These are phyloP conservation scores for Cercophora newfieldiana DNA, from an alignment of 495 filamentous ascomycete species.

Conservation along the genomic window DNA sequence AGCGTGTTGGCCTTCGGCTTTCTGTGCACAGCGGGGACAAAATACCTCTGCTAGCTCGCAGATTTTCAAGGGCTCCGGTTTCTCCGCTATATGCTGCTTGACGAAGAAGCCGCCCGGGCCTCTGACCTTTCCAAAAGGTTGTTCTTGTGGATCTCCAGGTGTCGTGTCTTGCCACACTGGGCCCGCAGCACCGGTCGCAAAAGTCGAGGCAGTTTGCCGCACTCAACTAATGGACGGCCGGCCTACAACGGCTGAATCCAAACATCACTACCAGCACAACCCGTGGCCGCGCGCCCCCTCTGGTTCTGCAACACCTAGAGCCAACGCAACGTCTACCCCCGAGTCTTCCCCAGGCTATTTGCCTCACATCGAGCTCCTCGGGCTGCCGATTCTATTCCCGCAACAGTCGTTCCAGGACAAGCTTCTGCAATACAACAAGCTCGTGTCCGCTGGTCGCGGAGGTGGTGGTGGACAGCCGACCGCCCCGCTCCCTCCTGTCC, in stretches of 20 bases:
- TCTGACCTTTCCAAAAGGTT: conserved; percentile 13
- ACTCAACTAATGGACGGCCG: conserved; percentile 52
- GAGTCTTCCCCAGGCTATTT: conserved; percentile 34
- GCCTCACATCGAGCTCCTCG: conserved; percentile 43
- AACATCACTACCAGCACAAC: conserved; percentile 49
- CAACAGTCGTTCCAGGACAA: conserved; percentile 55
- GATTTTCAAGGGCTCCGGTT: neutral
- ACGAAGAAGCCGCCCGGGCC: conserved; percentile 13
- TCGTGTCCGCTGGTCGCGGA: conserved; percentile 51
- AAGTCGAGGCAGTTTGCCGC: conserved; percentile 23
- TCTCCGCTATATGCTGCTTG: conserved; percentile 4
- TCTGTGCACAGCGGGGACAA: neutral
- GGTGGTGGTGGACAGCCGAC: conserved; percentile 45
- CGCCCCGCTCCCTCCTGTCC: conserved; percentile 45
- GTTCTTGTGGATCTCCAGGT: conserved; percentile 12
- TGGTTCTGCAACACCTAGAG: conserved; percentile 26
- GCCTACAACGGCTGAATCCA: conserved; percentile 51
- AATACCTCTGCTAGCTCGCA: neutral
- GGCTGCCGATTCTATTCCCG: conserved; percentile 50
- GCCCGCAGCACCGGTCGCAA: conserved; percentile 20
- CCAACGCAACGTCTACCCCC: conserved; percentile 25
- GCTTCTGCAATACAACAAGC: conserved; percentile 56
- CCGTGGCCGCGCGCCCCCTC: conserved; percentile 41
- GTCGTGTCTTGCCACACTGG: conserved; percentile 17
- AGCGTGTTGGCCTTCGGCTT: neutral